Evolutionary conservation across 371 early-diverging fungal species (phyloP).

Genomic region (Apophysomyces trapeziformis): DNA sequence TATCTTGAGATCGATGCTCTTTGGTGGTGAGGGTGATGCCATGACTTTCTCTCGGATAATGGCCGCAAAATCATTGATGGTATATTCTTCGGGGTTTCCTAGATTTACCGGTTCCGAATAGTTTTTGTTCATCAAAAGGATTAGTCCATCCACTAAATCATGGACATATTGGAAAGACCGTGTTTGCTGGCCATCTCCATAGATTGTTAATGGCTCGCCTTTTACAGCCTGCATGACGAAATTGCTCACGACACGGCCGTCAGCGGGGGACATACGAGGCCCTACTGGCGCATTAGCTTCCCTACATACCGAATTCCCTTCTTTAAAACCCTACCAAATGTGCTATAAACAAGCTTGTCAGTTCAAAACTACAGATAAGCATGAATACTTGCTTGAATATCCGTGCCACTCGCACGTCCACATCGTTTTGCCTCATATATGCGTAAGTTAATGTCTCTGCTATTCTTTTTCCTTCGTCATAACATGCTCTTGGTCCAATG

Average conservation of each 20-base stretch:
- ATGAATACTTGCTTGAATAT: slow-evolving; percentile 71
- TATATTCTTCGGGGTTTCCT: slow-evolving; percentile 90
- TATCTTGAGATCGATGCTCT: slow-evolving; percentile 64
- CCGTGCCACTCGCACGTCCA: slow-evolving; percentile 85
- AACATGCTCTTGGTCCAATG: slow-evolving; percentile 85
- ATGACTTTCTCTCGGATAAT: slow-evolving; percentile 74
- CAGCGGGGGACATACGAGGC: slow-evolving; percentile 88
- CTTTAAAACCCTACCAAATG: slow-evolving; percentile 24
- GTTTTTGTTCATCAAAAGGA: slow-evolving; percentile 77
- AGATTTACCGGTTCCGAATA: slow-evolving; percentile 81
- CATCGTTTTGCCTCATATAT: slow-evolving; percentile 78
- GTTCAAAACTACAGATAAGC: neutral
- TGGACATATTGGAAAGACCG: slow-evolving; percentile 90
- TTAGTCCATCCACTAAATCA: slow-evolving; percentile 86
- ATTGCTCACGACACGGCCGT: slow-evolving; percentile 91
- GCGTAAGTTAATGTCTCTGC: slow-evolving; percentile 88
- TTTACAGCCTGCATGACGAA: slow-evolving; percentile 87
- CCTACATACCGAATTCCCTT: neutral
- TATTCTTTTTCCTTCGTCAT: slow-evolving; percentile 91
- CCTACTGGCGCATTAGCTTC: slow-evolving; percentile 44
- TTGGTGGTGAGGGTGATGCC: slow-evolving; percentile 31
- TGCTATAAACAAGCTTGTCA: slow-evolving; percentile 15
- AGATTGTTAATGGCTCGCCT: slow-evolving; percentile 79
- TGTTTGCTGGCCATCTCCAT: slow-evolving; percentile 86
- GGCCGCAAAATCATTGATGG: slow-evolving; percentile 81